Evolutionary conservation across 116 monocot genomes (phyloP).

Genomic region (Posidonia oceanica): DNA sequence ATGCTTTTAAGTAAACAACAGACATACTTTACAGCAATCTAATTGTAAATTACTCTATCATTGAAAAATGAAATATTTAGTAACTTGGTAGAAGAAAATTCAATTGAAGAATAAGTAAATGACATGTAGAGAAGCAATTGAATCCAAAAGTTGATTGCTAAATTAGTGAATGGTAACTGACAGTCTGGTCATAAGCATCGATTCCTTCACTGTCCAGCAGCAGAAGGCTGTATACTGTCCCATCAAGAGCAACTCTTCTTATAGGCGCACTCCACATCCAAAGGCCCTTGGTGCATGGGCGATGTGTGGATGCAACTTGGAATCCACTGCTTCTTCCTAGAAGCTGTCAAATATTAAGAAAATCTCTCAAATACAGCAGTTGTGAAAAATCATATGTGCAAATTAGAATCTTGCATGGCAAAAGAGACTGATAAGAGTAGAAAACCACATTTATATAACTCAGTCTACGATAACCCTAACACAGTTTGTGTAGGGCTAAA

Average conservation of each 20-base stretch:
- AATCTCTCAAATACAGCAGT: not conserved
- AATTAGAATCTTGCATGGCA: too few relatives aligned
- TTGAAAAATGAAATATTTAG: not conserved
- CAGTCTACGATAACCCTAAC: too few relatives aligned
- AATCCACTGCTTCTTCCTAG: conserved; percentile 92
- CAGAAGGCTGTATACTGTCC: conserved; percentile 91
- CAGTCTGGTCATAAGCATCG: conserved; percentile 98
- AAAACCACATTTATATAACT: too few relatives aligned
- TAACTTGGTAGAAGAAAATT: not conserved
- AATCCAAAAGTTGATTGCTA: not conserved
- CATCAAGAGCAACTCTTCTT: conserved; percentile 78
- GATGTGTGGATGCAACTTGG: conserved; percentile 88
- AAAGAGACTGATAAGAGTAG: too few relatives aligned
- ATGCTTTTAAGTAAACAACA: too few relatives aligned
- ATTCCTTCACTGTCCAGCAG: conserved; percentile 95
- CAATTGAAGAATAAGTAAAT: not conserved
- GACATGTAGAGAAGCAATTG: not conserved
- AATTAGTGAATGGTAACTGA: conserved; percentile 22
- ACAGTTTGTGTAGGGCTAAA: too few relatives aligned
- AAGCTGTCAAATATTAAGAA: conserved; percentile 40
- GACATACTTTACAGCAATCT: not conserved
- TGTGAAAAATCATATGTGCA: too few relatives aligned
- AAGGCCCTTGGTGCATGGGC: conserved; percentile 93
- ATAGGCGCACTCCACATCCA: conserved; percentile 99
- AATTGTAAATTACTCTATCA: not conserved